Evolutionary conservation across 139 green algal species (phyloP), one percentile per base, ranked within the genome.

Genomic region (Cymbomonas tetramitiformis): DNA sequence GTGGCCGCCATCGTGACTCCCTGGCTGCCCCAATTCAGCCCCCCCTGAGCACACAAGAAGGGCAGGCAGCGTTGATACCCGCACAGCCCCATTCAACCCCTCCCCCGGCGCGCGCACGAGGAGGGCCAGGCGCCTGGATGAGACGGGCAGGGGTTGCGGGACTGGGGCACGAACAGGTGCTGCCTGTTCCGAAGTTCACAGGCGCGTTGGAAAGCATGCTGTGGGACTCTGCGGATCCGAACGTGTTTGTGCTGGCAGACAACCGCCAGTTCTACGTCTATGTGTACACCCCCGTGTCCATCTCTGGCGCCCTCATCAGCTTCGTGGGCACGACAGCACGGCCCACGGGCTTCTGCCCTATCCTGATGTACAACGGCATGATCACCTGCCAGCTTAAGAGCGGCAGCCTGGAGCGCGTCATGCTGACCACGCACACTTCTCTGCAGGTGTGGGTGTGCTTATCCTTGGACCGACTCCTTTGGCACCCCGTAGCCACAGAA

Each of bases 201-300:
- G 57, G 64, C 18, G 38, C 40, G 1, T 41, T 71, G 33, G 61
- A 70, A 19, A 47, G 39, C 4, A 67, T 82, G 18, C 64, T 86
- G 43, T 90, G 82, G 82, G 79, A 90, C 50, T 56, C 51, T 0
- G 44, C 49, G 0, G 76, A 89, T 49, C 47, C 60, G 10, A 69
- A 77, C 29, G 31, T 76, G 2, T 72, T 90, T 47, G 68, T 82
- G 6, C 56, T 79, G 2, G 58, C 46, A 18, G 65, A 75, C 29
- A 36, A 58, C 48, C 30, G 36, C 19, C 25, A 30, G 30, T 29
- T 81, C 39, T 62, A 74, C 46, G 50, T 62, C 0, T 83, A 73
- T 58, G 39, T 77, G 0, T 70, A 80, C 64, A 4, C 58, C 2
- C 56, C 67, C 40, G 52, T 70, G 50, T 71, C 67, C 15, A 55